Conservation (phyloP, 2,329 filamentous ascomycete genomes). For the Coniochaeta sp. region DNA sequence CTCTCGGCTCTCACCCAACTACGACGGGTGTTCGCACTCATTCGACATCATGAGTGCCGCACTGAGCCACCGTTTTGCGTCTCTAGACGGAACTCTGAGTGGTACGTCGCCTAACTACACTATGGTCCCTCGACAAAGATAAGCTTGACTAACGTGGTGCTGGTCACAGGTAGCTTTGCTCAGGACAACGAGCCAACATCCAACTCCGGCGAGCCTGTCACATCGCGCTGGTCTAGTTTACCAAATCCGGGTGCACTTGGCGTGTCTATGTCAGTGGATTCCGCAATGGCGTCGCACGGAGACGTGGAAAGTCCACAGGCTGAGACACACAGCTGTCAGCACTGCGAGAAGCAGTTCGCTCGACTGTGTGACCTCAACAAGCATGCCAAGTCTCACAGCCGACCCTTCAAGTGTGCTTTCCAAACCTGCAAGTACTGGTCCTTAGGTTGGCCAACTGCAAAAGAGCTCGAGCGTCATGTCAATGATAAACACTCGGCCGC, state of each 20-base stretch:
- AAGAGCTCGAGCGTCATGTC: slow-evolving; percentile 66
- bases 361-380: slow-evolving; percentile 37
- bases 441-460: slow-evolving; percentile 67
- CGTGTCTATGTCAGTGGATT: not conserved
- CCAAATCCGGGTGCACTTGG: not conserved
- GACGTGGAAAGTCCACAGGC: not conserved
- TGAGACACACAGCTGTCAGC: slow-evolving; percentile 4
- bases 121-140: not conserved
- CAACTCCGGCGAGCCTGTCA: not conserved
- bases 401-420: slow-evolving; percentile 64
- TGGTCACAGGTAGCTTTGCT: not conserved
- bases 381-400: slow-evolving; percentile 68
- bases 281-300: not conserved
- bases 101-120: not conserved
- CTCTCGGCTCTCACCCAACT: not conserved
- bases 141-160: not conserved
- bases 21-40: not conserved
- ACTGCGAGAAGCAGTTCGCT: slow-evolving; percentile 11
- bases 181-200: not conserved
- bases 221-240: not conserved
- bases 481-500: slow-evolving; percentile 65
- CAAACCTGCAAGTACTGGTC: slow-evolving; percentile 59
- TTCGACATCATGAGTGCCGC: not conserved
- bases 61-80: not conserved
- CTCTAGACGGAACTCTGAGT: not conserved